Base-by-base conservation (phyloP, 768 basidiomycete genomes). In the Boletus bicolor region DNA sequence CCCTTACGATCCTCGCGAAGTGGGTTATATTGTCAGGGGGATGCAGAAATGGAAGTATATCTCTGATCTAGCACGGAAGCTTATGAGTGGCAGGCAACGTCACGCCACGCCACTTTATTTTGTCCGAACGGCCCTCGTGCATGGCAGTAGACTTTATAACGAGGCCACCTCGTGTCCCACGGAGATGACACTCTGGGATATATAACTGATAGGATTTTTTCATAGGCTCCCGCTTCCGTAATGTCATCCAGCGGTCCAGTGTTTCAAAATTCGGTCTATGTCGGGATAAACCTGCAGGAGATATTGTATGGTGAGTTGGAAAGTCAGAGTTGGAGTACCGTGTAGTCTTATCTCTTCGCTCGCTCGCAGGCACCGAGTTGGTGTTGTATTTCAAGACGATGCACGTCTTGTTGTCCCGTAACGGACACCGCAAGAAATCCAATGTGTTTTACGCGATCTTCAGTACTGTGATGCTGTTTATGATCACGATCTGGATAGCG, bases 401-500 rank as follows among this genome's bases (percentile, higher is more conserved):
- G 58, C 57, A 51, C 6, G 50, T 46, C 44, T 24, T 67, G 49
- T 26, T 71, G 43, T 56, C 15, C 19, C 19, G 44, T 0, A 44
- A 43, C 14, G 15, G 34, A 17, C 55, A 30, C 10, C 53, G 48
- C 1, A 49, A 49, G 28, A 55, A n/a, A 30, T 53, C 49, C 0
- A 60, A 67, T 44, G 24, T 48, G 10, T 63, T 72, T n/a, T 68
- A 66, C 8, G 61, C 54, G 17, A 10, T 51, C 28, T 71, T 69
- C 46, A 70, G 68, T 51, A 69, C 26, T 10, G 51, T 55, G 28
- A 58, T 73, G 59, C 44, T 75, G 8, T 11, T 69, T n/a, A 54
- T 75, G 36, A 67, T 67, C 63, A 73, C 75, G 4, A 49, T 73
- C 12, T 73, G 65, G 51, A 56, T 72, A 34, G 61, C 63, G 26